Evolutionary conservation across 2,329 filamentous ascomycete genomes (phyloP).

Genomic region (Aureobasidium leucospermi): DNA sequence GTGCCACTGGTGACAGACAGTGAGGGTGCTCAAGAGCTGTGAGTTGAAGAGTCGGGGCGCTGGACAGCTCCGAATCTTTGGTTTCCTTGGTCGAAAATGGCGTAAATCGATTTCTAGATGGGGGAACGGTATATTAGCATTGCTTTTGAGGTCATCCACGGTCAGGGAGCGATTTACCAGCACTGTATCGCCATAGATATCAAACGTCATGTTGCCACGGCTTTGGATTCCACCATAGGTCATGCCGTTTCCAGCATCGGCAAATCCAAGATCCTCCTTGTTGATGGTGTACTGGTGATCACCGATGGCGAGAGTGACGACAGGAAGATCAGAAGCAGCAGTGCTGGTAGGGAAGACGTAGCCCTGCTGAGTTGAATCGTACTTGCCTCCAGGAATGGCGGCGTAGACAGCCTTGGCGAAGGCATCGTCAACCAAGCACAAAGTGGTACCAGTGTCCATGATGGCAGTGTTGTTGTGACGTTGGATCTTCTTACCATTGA

Average conservation of each 20-base stretch:
- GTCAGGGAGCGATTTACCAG: conserved; percentile 26
- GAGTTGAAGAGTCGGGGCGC: conserved; percentile 7
- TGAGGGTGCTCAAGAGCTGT: neutral
- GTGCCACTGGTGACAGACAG: neutral
- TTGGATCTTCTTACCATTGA: conserved; percentile 49
- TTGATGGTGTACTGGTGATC: conserved; percentile 53
- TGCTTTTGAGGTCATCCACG: too few relatives aligned
- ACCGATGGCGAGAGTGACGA: conserved; percentile 57
- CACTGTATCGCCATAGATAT: conserved; percentile 58
- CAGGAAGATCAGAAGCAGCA: conserved; percentile 48
- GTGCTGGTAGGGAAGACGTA: conserved; percentile 55
- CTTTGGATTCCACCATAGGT: conserved; percentile 61
- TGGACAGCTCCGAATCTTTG: conserved; percentile 17
- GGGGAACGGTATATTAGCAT: neutral
- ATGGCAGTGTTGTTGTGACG: conserved; percentile 57
- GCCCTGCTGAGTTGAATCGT: conserved; percentile 51
- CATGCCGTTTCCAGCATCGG: conserved; percentile 46
- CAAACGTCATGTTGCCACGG: conserved; percentile 50
- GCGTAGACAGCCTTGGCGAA: conserved; percentile 57
- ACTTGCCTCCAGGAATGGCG: conserved; percentile 52
- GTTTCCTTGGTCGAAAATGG: conserved; percentile 53
- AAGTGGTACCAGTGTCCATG: conserved; percentile 64
- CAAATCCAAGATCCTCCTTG: conserved; percentile 56
- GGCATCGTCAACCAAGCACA: conserved; percentile 56
- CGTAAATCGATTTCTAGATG: conserved; percentile 52